Evolutionary conservation across 2,329 filamentous ascomycete species (phyloP), one percentile per base, ranked within the genome.

Genomic region (Talaromyces pinophilus): DNA sequence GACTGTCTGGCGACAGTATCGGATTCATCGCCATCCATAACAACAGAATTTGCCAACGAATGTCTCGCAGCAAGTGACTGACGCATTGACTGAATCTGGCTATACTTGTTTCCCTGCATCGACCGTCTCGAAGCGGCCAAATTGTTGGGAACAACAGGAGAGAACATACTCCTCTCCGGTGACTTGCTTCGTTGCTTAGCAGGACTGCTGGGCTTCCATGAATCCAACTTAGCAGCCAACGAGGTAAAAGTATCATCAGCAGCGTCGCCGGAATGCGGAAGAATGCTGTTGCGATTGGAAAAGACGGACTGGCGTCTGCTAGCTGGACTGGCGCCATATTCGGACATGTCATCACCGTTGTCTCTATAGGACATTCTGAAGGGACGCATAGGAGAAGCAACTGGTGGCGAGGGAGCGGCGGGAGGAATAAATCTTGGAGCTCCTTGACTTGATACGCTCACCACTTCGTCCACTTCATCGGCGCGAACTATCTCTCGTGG

Each of bases 121-220:
- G 48, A 28, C 22, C 22, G 54, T n/a, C 62, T 63, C 11, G 62
- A 55, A 25, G 28, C 44, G 1, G 52, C 42, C 38, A 64, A 28
- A 11, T 67, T 59, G n/a, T 40, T 62, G 6, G 64, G 64, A 19
- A 67, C 59, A 30, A 67, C 67, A 17, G 67, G 67, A 22, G 67
- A 68, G 28, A 66, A 68, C 8, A 80, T 50, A 79, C 71, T 42
- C 66, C 76, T 54, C 60, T 70, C 76, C 40, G 69, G 71, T 64
- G 70, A 71, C 1, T 59, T 46, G 25, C 52, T 71, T 63, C 68
- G 71, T 73, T 71, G 68, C 59, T 76, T 75, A 69, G 85, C 72
- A 2, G 87, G 87, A 69, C 86, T 90, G 28, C 82, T 82, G 1
- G 88, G 82, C 69, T 84, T 83, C 90, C 90, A 92, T 28, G 83